A percentile compares a stretch with the other conserved stretches of the same genome.
phyloP scores from a whole-genome alignment of 169 alveolate species.

The Plasmodium relictum region DNA sequence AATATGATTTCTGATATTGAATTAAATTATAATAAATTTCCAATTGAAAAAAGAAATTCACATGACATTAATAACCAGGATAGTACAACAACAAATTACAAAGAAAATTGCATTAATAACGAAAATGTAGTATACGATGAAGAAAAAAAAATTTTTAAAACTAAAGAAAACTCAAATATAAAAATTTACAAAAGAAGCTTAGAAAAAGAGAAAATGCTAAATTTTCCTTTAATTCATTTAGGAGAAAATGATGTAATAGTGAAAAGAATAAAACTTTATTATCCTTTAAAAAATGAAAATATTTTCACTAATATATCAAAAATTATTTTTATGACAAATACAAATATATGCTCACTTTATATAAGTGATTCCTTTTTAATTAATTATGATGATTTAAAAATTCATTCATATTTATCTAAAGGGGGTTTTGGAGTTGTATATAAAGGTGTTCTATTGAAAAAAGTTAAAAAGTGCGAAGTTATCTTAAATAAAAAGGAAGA shows the following conservation, averaged over 20 bases:
- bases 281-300: constrained; percentile 55
- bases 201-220: constrained; percentile 50
- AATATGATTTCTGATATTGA: constrained; percentile 11
- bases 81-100: constrained; percentile 25
- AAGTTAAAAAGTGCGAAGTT: constrained; percentile 18
- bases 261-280: constrained; percentile 53
- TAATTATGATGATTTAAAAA: constrained; percentile 50
- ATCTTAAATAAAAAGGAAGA: background rate
- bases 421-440: constrained; percentile 75
- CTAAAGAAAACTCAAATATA: constrained; percentile 67
- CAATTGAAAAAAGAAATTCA: background rate
- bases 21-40: constrained; percentile 1
- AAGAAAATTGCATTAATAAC: constrained; percentile 51
- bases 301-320: constrained; percentile 57
- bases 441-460: constrained; percentile 32
- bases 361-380: constrained; percentile 29
- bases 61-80: constrained; percentile 19
- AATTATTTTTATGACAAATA: constrained; percentile 61
- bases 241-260: constrained; percentile 71
- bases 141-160: constrained; percentile 49
- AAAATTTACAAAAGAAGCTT: constrained; percentile 60
- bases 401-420: constrained; percentile 45
- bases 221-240: constrained; percentile 57
- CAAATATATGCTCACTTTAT: constrained; percentile 56
- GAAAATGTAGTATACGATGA: constrained; percentile 68